phyloP scores from a whole-genome alignment of 495 filamentous ascomycete species.

The Penicillium lividum region DNA sequence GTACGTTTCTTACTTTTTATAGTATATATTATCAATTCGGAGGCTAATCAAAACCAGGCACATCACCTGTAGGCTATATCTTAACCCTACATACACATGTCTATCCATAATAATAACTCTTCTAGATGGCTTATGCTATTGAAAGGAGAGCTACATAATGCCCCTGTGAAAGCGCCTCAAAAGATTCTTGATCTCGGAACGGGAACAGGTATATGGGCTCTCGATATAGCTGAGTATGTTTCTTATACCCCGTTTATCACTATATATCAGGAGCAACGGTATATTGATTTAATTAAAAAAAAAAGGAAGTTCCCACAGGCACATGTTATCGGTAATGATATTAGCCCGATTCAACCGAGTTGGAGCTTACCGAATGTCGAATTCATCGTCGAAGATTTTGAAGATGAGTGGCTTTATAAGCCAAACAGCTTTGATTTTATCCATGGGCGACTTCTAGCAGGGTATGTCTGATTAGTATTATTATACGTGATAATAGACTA shows the following conservation, averaged over 20 bases:
- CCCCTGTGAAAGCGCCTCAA: constrained; percentile 50
- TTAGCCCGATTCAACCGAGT: constrained; percentile 52
- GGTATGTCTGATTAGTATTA: constrained; percentile 14
- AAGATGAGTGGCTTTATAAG: constrained; percentile 31
- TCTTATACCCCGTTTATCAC: background rate
- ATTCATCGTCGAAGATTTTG: constrained; percentile 37
- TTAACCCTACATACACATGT: background rate
- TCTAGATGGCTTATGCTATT: constrained; percentile 36
- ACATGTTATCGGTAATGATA: constrained; percentile 43
- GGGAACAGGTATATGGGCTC: constrained; percentile 66
- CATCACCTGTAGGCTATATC: background rate
- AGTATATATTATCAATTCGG: background rate
- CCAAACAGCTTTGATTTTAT: constrained; percentile 30
- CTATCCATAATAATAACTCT: constrained; percentile 12
- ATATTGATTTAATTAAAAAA: background rate
- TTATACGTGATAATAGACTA: too few species aligned
- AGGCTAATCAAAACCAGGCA: background rate
- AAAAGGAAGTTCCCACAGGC: constrained; percentile 25
- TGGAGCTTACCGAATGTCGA: constrained; percentile 37
- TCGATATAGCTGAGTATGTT: constrained; percentile 54
- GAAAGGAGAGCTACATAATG: constrained; percentile 51
- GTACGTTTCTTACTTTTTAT: constrained; percentile 19
- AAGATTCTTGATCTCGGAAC: constrained; percentile 65
- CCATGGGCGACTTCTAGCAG: constrained; percentile 23
- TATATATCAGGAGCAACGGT: too few species aligned